These are phyloP conservation scores for Veloporphyrellus conicus DNA, from an alignment of 1,284 basidiomycete species.

Conservation along the genomic window DNA sequence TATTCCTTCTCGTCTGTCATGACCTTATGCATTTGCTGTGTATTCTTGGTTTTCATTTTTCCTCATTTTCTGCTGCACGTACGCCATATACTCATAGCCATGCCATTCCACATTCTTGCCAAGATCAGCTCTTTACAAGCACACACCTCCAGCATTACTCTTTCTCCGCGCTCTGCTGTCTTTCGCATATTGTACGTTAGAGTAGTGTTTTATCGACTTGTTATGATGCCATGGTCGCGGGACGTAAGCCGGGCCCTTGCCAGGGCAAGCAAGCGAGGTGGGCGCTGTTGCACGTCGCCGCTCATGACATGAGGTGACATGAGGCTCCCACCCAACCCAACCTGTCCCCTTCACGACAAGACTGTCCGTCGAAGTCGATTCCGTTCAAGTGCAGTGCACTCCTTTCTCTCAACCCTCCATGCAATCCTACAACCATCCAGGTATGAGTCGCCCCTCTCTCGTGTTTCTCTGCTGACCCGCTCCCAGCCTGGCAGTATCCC, in stretches of 20 bases:
- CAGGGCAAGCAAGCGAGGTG: constrained; percentile 24
- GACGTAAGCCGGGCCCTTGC: no score
- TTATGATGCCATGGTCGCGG: not conserved
- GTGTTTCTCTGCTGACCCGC: not conserved
- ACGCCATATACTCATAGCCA: constrained; percentile 34
- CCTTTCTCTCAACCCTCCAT: not conserved
- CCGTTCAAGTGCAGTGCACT: not conserved
- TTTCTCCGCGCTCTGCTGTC: constrained; percentile 26
- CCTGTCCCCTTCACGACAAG: no score
- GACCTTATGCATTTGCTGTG: constrained; percentile 22
- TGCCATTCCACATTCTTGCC: constrained; percentile 25
- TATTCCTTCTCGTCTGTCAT: constrained; percentile 39
- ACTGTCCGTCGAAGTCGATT: no score
- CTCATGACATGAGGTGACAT: constrained; percentile 4
- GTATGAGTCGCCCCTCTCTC: not conserved
- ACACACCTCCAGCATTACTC: constrained; percentile 38
- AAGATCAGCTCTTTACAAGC: constrained; percentile 20
- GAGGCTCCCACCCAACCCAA: constrained; percentile 8
- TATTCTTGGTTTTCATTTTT: constrained; percentile 31
- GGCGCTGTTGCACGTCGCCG: constrained; percentile 15
- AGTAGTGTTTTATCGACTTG: constrained; percentile 11
- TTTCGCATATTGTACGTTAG: constrained; percentile 45
- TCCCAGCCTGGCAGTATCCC: constrained; percentile 21
- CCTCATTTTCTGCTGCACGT: constrained; percentile 33
- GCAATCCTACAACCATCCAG: not conserved